Evolutionary conservation across 208 protist genomes (phyloP).

Genomic region (Leishmania lainsoni): DNA sequence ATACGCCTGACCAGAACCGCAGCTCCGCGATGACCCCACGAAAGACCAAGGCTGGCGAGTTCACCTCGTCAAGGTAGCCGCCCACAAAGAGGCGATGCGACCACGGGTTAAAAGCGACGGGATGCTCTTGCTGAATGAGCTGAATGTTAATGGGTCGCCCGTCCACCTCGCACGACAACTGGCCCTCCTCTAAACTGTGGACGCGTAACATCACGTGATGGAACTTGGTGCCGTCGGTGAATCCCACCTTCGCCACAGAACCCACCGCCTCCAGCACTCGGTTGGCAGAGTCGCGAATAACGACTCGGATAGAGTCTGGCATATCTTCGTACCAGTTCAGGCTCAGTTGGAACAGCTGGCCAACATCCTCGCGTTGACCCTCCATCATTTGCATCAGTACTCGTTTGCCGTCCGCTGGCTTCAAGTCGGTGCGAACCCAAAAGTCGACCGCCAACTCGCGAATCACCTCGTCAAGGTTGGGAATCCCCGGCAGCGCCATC

Average conservation of each 20-base stretch:
- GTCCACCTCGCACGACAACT: constrained; percentile 73
- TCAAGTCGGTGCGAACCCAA: constrained; percentile 80
- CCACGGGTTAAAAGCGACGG: constrained; percentile 88
- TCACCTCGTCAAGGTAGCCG: constrained; percentile 73
- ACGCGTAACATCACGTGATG: constrained; percentile 83
- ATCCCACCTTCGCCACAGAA: constrained; percentile 31
- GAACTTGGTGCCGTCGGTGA: constrained; percentile 42
- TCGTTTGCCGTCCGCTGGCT: constrained; percentile 45
- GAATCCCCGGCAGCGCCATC: constrained; percentile 83
- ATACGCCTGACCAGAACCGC: constrained; percentile 69
- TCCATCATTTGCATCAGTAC: constrained; percentile 86
- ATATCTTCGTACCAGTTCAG: constrained; percentile 82
- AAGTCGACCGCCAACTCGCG: constrained; percentile 83
- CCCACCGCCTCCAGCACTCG: constrained; percentile 84
- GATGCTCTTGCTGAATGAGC: constrained; percentile 87
- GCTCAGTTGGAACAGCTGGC: constrained; percentile 82
- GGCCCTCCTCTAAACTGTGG: constrained; percentile 77
- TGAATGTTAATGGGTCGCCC: constrained; percentile 50
- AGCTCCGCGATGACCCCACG: constrained; percentile 76
- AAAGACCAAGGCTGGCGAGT: constrained; percentile 64
- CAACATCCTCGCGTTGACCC: constrained; percentile 71
- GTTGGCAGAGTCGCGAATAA: constrained; percentile 80
- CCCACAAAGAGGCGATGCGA: constrained; percentile 87
- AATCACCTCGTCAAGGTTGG: constrained; percentile 84
- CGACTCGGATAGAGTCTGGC: constrained; percentile 66